Evolutionary conservation across 75 land plant genomes (phyloP).

Genomic region (Sequoia sempervirens): DNA sequence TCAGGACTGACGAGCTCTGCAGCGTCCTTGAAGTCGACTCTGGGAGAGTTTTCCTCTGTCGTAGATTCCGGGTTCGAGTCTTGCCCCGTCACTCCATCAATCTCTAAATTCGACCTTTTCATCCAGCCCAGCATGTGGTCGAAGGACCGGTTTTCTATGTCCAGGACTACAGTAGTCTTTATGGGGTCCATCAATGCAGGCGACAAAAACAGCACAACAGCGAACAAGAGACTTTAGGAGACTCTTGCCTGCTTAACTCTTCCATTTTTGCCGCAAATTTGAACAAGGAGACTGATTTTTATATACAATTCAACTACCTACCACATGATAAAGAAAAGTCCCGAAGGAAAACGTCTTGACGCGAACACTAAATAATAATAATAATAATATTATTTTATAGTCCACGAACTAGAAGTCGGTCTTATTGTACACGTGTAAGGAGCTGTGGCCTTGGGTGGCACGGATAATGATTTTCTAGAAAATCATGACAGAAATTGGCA

Average conservation of each 20-base stretch:
- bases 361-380: too few relatives aligned
- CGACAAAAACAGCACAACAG: background rate
- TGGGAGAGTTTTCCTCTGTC: slow-evolving; percentile 19
- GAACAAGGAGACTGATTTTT: too few relatives aligned
- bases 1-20: slow-evolving; percentile 55
- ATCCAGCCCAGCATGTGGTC: slow-evolving; percentile 67
- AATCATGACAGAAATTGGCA: too few relatives aligned
- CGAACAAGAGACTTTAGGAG: background rate
- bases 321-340: too few relatives aligned
- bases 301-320: too few relatives aligned
- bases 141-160: slow-evolving; percentile 66
- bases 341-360: too few relatives aligned
- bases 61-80: slow-evolving; percentile 40
- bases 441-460: too few relatives aligned
- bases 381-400: too few relatives aligned
- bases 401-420: too few relatives aligned
- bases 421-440: too few relatives aligned
- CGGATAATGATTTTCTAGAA: too few relatives aligned
- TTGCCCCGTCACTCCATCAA: slow-evolving; percentile 41
- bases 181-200: slow-evolving; percentile 23
- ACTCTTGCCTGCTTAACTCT: background rate
- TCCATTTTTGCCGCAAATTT: background rate
- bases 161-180: slow-evolving; percentile 49
- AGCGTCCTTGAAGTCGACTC: slow-evolving; percentile 30
- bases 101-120: slow-evolving; percentile 41